Base-by-base conservation (phyloP, 352 stramenopile genomes). In the Phytophthora idaei region DNA sequence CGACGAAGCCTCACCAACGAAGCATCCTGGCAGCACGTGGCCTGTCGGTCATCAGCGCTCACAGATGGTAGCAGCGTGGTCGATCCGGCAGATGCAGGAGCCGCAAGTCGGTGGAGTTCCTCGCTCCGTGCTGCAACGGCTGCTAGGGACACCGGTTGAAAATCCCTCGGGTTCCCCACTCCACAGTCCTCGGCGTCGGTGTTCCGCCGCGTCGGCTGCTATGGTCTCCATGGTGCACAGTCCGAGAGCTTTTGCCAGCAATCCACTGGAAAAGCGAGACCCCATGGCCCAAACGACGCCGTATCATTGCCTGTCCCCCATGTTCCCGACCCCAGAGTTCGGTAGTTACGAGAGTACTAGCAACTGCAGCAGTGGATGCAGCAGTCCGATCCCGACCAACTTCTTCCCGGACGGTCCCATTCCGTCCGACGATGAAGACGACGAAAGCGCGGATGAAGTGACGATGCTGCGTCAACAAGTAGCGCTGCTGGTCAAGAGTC, bases 381-480 rank as follows among this genome's bases (percentile, higher is more conserved):
- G 28, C 48, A 74, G 72, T 58, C 64, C 68, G 1, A 58, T 69
- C 25, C 68, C 72, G 5, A 64, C 64, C 46, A 59, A 29, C 56
- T 39, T 46, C 3, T 68, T 74, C 31, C 44, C 34, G 0, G 71
- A 79, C 27, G 53, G 65, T 12, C 56, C 64, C 3, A 69, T 76
- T 55, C 50, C 63, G 7, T 78, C 71, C 5, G 71, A 76, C 61
- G 68, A 74, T 27, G 64, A 76, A 51, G 61, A 69, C 34, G 71
- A 71, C 15, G 67, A 76, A 15, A 56, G 21, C 12, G 73, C 77
- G 28, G 71, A 79, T 15, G 71, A 83, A 45, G 68, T 85, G 28
- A 34, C 50, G 42, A 71, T 75, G 57, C 76, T 92, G 57, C 74
- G 78, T 4, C 78, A 89, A 53, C 78, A 87, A 46, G 79, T 90